Conservation (phyloP, 73 alveolate genomes). For the Diophrys appendiculata region DNA sequence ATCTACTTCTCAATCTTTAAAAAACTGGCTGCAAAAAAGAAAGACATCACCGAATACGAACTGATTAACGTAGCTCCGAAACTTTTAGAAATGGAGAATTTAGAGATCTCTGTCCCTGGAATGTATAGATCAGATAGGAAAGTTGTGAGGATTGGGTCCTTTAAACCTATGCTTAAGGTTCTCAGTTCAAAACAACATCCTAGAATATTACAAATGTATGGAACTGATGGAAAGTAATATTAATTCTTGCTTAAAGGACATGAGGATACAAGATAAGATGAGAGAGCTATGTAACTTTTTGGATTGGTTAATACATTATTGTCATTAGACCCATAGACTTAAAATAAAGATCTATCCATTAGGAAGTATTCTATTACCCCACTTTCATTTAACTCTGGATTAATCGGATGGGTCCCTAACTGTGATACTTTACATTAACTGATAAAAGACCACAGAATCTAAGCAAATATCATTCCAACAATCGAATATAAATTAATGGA, state of each 20-base stretch:
- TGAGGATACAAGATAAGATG: conserved; percentile 98
- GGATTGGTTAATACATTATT: conserved; percentile 94
- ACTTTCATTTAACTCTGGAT: conserved; percentile 93
- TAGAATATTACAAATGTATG: conserved; percentile 86
- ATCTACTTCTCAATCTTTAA: conserved; percentile 81
- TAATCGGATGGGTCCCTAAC: conserved; percentile 98
- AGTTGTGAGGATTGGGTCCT: conserved; percentile 74
- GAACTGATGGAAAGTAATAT: conserved; percentile 96
- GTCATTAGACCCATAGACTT: conserved; percentile 89
- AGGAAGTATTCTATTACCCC: conserved; percentile 97
- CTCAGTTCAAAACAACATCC: conserved; percentile 95
- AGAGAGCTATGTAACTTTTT: conserved; percentile 97
- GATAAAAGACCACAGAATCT: conserved; percentile 92
- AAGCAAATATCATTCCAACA: conserved; percentile 77
- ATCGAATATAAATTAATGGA: conserved; percentile 90
- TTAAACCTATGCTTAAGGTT: conserved; percentile 84
- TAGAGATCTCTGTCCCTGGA: conserved; percentile 91
- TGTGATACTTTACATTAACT: conserved; percentile 94
- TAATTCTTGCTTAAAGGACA: conserved; percentile 94
- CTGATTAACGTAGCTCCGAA: conserved; percentile 76
- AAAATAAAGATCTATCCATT: conserved; percentile 85
- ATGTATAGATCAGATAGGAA: conserved; percentile 75
- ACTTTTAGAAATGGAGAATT: conserved; percentile 62
- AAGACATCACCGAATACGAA: conserved; percentile 70
- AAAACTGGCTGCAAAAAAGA: conserved; percentile 60